These are phyloP conservation scores for Acanthamoeba sp. DNA, from an alignment of 208 protist species.

Conservation along the genomic window DNA sequence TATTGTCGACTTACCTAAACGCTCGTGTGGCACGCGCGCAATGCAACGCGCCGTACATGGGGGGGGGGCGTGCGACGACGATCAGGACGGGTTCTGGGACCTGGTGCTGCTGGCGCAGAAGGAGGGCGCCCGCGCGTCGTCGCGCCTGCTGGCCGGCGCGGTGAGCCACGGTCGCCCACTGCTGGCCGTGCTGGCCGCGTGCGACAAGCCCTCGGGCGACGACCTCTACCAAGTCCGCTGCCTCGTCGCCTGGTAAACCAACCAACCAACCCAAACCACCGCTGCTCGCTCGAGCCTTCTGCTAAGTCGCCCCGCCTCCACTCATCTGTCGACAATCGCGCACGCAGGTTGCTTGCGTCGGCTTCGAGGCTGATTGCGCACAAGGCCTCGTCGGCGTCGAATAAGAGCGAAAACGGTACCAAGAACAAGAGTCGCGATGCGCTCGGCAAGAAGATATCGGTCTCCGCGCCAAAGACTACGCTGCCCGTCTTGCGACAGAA, in stretches of 20 bases:
- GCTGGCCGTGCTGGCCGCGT: constrained; percentile 31
- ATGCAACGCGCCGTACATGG: neutral
- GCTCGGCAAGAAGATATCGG: neutral
- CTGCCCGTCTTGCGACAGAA: neutral
- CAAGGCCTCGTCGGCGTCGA: neutral
- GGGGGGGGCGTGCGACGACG: neutral
- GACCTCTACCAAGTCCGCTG: neutral
- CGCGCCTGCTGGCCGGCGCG: neutral
- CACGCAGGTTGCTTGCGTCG: neutral
- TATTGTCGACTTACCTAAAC: neutral
- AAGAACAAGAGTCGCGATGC: neutral
- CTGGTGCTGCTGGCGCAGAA: constrained; percentile 4
- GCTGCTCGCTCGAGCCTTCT: neutral
- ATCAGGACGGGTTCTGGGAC: constrained; percentile 42
- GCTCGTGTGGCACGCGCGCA: neutral
- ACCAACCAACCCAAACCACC: no score
- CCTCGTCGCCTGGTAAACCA: neutral
- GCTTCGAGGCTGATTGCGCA: neutral
- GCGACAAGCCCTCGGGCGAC: neutral
- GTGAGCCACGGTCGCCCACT: constrained; percentile 30
- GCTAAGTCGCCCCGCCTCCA: no score
- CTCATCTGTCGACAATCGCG: no score
- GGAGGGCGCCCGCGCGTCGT: neutral
- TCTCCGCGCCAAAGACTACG: neutral
- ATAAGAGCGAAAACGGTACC: neutral